Conservation (phyloP, 371 early-diverging fungal species). For the Mortierella sp. region DNA sequence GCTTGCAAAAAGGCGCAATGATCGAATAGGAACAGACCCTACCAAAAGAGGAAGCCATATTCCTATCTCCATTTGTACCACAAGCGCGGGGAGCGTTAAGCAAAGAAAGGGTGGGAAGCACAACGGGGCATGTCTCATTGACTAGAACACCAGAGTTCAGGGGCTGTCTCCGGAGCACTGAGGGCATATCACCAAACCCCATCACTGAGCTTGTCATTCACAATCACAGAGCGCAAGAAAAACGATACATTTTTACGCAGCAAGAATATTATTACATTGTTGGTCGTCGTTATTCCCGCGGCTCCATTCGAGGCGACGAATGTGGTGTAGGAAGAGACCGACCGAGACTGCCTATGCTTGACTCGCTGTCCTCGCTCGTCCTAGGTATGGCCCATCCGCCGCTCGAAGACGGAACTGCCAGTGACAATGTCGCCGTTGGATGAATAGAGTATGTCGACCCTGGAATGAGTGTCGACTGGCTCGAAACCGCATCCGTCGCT, state of each 20-base stretch:
- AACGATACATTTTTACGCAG: too few species aligned
- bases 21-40: background rate
- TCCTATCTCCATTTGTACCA: background rate
- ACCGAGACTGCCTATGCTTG: constrained; percentile 39
- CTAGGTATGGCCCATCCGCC: background rate
- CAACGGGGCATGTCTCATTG: background rate
- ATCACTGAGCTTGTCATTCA: too few species aligned
- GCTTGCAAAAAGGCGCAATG: background rate
- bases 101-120: background rate
- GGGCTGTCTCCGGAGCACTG: background rate
- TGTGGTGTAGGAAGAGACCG: constrained; percentile 48
- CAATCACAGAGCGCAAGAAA: too few species aligned
- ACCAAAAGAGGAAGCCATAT: constrained; percentile 24
- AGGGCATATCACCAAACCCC: background rate
- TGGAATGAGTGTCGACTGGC: constrained; percentile 24
- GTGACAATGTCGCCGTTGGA: background rate
- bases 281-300: constrained; percentile 1
- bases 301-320: constrained; percentile 30
- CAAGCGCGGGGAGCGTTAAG: background rate
- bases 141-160: background rate
- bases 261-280: background rate
- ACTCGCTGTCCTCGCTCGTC: constrained; percentile 33
- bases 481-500: constrained; percentile 16
- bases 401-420: constrained; percentile 11
- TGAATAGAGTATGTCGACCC: background rate